A percentile compares a stretch with the other conserved stretches of the same genome.
phyloP scores from a whole-genome alignment of 768 basidiomycete species.

The Rhizopogon rudus region DNA sequence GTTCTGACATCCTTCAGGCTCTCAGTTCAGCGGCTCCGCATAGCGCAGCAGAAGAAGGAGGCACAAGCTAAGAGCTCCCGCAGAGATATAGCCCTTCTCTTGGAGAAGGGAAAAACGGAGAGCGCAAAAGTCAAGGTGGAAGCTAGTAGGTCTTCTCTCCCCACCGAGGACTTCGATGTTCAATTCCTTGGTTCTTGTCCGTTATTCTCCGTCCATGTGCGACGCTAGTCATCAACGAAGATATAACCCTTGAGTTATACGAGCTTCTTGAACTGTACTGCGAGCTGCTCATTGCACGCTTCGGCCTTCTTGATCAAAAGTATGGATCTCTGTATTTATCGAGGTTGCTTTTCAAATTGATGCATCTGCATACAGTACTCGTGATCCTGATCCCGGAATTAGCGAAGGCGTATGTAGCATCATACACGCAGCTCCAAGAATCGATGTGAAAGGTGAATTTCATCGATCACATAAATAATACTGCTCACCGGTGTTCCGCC shows the following conservation, averaged over 20 bases:
- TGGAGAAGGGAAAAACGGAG: conserved; percentile 79
- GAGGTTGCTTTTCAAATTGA: conserved; percentile 5
- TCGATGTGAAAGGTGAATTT: conserved; percentile 75
- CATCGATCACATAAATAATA: neutral
- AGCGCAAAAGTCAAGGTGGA: conserved; percentile 85
- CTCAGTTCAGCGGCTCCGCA: conserved; percentile 80
- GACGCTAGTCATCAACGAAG: conserved; percentile 71
- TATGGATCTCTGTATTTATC: conserved; percentile 31
- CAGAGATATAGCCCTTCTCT: conserved; percentile 73
- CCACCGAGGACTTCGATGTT: conserved; percentile 15
- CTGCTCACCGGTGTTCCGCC: conserved; percentile 6
- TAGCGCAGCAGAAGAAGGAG: conserved; percentile 88
- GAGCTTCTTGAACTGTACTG: conserved; percentile 94
- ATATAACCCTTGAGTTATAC: conserved; percentile 80
- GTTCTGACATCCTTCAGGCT: conserved; percentile 40
- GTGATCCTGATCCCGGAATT: conserved; percentile 84
- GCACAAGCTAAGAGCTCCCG: conserved; percentile 73
- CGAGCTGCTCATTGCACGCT: conserved; percentile 89
- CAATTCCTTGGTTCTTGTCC: conserved; percentile 2
- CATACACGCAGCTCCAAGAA: conserved; percentile 88
- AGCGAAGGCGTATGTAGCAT: conserved; percentile 84
- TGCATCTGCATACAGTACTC: conserved; percentile 39
- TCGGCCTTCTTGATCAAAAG: conserved; percentile 88
- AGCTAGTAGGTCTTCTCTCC: conserved; percentile 49
- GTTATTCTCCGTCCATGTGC: neutral